Evolutionary conservation across 179 eudicot genomes (phyloP).

Genomic region (Camellia oleifera): DNA sequence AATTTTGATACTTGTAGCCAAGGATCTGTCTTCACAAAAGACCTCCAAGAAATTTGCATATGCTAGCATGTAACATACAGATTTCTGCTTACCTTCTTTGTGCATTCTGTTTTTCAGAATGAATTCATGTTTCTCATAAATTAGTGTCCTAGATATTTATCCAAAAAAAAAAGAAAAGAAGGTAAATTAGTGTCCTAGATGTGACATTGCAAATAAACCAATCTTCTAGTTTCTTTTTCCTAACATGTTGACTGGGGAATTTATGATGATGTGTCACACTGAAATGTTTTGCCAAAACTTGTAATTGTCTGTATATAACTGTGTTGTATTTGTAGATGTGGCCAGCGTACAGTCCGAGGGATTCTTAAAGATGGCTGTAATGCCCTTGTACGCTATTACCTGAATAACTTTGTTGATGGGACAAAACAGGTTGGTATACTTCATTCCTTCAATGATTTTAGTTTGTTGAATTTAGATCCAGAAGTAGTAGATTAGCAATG

Average conservation of each 20-base stretch:
- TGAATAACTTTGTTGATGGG: constrained; percentile 89
- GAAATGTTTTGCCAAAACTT: neutral
- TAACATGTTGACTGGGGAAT: neutral
- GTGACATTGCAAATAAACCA: neutral
- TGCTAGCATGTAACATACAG: neutral
- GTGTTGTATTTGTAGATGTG: constrained; percentile 47
- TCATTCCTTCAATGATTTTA: neutral
- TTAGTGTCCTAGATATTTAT: neutral
- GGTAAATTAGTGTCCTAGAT: neutral
- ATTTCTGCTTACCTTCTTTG: neutral
- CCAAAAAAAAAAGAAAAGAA: too few species aligned
- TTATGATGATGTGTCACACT: neutral
- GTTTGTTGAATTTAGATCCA: neutral
- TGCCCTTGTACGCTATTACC: constrained; percentile 84
- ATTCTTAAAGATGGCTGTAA: constrained; percentile 74
- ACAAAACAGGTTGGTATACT: constrained; percentile 65
- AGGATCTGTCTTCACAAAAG: neutral
- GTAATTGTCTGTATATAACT: constrained; percentile 5
- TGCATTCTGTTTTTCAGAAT: neutral
- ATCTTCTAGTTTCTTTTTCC: neutral
- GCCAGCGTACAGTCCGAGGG: constrained; percentile 75
- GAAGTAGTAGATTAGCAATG: neutral
- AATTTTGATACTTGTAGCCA: neutral
- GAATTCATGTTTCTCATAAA: neutral
- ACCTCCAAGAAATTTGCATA: neutral